Percentiles rank a stretch among this genome's conserved stretches.
phyloP scores from a whole-genome alignment of 441 rosid species.

The Francoa sonchifolia region DNA sequence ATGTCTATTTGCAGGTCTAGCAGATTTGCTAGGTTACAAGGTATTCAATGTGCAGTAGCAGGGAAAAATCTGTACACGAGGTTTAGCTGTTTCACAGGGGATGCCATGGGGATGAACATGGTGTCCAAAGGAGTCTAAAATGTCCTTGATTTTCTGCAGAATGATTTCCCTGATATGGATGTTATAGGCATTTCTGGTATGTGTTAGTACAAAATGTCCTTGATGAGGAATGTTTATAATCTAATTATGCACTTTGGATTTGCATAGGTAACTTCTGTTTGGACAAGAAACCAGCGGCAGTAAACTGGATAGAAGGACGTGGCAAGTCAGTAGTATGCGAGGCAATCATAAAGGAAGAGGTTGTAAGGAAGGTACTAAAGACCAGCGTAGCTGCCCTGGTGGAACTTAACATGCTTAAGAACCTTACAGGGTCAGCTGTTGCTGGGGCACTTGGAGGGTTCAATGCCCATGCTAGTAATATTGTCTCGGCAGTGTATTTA shows the following conservation, averaged over 20 bases:
- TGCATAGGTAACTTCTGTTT: slow-evolving; percentile 63
- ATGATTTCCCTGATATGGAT: slow-evolving; percentile 77
- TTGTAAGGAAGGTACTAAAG: slow-evolving; percentile 59
- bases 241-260: not conserved
- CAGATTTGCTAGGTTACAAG: slow-evolving; percentile 67
- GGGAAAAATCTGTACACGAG: slow-evolving; percentile 72
- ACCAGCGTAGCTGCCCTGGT: slow-evolving; percentile 60
- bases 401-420: slow-evolving; percentile 89
- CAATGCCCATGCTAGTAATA: slow-evolving; percentile 89
- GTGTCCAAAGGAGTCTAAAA: slow-evolving; percentile 91
- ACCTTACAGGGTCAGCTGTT: slow-evolving; percentile 71
- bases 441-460: slow-evolving; percentile 92
- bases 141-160: slow-evolving; percentile 58
- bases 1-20: slow-evolving; percentile 52
- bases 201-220: not conserved
- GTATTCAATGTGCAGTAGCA: slow-evolving; percentile 46
- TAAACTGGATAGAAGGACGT: slow-evolving; percentile 90
- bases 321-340: slow-evolving; percentile 88
- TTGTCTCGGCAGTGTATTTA: slow-evolving; percentile 70
- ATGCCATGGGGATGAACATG: slow-evolving; percentile 99
- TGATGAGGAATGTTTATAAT: not conserved
- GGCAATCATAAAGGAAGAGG: slow-evolving; percentile 65
- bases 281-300: slow-evolving; percentile 88
- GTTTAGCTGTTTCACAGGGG: slow-evolving; percentile 75
- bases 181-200: slow-evolving; percentile 20